Percentiles rank a stretch among this genome's conserved stretches.
Evolutionary conservation across 2,329 filamentous ascomycete genomes (phyloP).

Genomic region (Phialophora expanda): DNA sequence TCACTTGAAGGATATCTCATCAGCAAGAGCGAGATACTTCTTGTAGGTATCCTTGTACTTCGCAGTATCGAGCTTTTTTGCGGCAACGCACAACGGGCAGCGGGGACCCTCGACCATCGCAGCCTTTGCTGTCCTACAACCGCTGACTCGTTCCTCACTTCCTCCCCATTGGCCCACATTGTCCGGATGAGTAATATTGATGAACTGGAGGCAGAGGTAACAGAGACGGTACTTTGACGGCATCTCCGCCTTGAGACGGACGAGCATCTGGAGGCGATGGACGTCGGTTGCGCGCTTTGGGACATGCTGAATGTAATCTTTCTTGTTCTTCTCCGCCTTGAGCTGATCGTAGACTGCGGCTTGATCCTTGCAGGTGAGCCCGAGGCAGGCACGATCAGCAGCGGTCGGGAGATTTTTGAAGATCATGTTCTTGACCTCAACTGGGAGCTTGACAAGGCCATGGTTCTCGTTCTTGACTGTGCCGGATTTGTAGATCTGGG

Average conservation of each 20-base stretch:
- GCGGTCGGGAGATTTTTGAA: slow-evolving; percentile 28
- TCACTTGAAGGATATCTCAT: slow-evolving; percentile 13
- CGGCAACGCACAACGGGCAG: slow-evolving; percentile 29
- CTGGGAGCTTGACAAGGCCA: slow-evolving; percentile 25
- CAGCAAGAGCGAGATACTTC: slow-evolving; percentile 29
- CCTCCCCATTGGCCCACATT: slow-evolving; percentile 30
- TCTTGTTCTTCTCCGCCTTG: slow-evolving; percentile 23
- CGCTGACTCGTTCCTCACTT: slow-evolving; percentile 6
- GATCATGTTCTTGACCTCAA: slow-evolving; percentile 28
- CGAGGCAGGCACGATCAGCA: slow-evolving; percentile 33
- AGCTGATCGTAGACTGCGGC: slow-evolving; percentile 29
- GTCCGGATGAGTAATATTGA: slow-evolving; percentile 17
- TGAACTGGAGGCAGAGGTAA: slow-evolving; percentile 32
- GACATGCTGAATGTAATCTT: slow-evolving; percentile 18
- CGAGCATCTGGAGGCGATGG: slow-evolving; percentile 34
- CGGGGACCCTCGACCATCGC: slow-evolving; percentile 31
- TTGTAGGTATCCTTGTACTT: slow-evolving; percentile 23
- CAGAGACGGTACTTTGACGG: slow-evolving; percentile 33
- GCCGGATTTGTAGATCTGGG: slow-evolving; percentile 19
- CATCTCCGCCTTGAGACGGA: slow-evolving; percentile 30
- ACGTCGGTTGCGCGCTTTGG: slow-evolving; percentile 16
- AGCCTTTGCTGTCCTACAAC: slow-evolving; percentile 13
- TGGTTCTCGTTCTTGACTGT: slow-evolving; percentile 8
- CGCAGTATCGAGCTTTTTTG: slow-evolving; percentile 18
- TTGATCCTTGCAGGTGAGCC: slow-evolving; percentile 35